These are phyloP conservation scores for Volvox carteri DNA, from an alignment of 163 green algal genomes.

Conservation along the genomic window DNA sequence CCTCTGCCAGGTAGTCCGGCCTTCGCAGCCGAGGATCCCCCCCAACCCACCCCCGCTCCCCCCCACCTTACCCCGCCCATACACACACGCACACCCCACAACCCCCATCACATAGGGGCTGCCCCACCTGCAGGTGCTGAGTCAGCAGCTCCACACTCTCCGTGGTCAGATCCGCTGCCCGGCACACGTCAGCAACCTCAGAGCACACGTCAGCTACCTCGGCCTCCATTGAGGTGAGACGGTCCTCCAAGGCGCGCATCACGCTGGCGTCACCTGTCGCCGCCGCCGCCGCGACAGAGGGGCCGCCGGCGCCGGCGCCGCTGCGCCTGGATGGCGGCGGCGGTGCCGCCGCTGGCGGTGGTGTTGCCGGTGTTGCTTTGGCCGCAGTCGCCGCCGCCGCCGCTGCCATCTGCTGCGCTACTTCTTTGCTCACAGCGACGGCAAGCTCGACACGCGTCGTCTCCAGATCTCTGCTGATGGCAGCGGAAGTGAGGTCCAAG, in stretches of 20 bases:
- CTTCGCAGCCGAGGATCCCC: no score
- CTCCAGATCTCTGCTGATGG: slow-evolving; percentile 7
- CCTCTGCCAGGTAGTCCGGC: no score
- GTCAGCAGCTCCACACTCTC: slow-evolving; percentile 46
- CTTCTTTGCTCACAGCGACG: background rate
- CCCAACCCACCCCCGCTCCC: background rate
- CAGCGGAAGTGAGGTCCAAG: background rate
- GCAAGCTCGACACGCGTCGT: background rate
- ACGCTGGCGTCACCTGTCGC: background rate
- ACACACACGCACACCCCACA: background rate
- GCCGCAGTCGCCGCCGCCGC: background rate
- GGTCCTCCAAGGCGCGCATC: slow-evolving; percentile 34
- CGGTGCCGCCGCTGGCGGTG: background rate
- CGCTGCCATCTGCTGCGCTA: background rate
- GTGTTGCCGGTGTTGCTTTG: background rate
- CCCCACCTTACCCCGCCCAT: background rate
- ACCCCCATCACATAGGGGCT: background rate
- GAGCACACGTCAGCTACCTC: background rate
- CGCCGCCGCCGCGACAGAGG: no score
- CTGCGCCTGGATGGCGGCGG: no score
- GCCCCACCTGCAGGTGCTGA: slow-evolving; percentile 32
- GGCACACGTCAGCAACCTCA: slow-evolving; percentile 35
- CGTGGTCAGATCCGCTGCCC: slow-evolving; percentile 17
- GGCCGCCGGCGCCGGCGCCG: background rate
- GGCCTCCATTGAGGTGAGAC: slow-evolving; percentile 9